Percentiles rank a stretch among this genome's conserved stretches.
Conservation (phyloP, 371 early-diverging fungal genomes). For the Mortierella sp. region DNA sequence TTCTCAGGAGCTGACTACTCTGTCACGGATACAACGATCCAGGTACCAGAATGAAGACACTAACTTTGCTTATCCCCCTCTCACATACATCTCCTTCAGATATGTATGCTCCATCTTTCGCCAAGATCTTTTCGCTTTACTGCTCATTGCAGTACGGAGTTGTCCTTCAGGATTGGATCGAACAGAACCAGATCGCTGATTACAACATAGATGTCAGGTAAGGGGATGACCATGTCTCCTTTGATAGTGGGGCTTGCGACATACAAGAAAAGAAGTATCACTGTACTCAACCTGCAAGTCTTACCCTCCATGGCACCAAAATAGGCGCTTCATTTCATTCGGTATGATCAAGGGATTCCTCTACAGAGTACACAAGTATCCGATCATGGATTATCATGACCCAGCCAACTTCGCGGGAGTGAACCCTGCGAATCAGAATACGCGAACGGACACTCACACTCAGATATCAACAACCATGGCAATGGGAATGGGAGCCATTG, state of each 20-base stretch:
- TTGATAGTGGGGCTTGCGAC: no score
- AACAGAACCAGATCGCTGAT: constrained; percentile 70
- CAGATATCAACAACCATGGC: not conserved
- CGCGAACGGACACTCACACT: constrained; percentile 3
- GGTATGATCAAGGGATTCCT: constrained; percentile 84
- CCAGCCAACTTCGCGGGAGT: constrained; percentile 7
- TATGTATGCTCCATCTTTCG: constrained; percentile 65
- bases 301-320: no score
- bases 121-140: constrained; percentile 77
- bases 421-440: not conserved
- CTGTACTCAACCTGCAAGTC: no score
- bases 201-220: constrained; percentile 82
- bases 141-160: constrained; percentile 78
- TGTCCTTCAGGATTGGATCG: constrained; percentile 81
- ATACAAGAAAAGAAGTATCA: no score
- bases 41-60: no score
- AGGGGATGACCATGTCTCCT: no score
- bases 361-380: constrained; percentile 86
- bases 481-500: not conserved
- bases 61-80: no score
- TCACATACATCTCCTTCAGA: constrained; percentile 11
- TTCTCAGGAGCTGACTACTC: not conserved
- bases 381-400: constrained; percentile 61
- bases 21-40: not conserved
- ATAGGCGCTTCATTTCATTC: constrained; percentile 83